These are phyloP conservation scores for Capsicum pubescens DNA, from an alignment of 257 asterid genomes.

Conservation along the genomic window DNA sequence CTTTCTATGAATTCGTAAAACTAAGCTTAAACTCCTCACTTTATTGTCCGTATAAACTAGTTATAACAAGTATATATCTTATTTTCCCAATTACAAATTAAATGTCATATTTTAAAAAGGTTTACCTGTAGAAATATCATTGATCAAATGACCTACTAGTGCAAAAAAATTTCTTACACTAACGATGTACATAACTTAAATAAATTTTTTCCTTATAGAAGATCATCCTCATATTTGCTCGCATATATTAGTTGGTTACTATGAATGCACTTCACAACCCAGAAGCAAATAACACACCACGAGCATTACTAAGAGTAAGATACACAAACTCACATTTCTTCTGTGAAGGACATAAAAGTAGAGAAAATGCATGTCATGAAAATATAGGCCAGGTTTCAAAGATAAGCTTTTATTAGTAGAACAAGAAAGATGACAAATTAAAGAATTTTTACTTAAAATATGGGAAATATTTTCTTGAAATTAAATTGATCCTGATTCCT, in stretches of 20 bases:
- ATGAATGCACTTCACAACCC: background rate
- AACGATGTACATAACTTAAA: background rate
- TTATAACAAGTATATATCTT: no score
- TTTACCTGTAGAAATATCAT: background rate
- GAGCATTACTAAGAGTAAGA: background rate
- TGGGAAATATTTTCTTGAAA: background rate
- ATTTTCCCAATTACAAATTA: background rate
- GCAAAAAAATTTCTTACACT: no score
- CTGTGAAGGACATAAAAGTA: background rate
- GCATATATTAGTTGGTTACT: background rate
- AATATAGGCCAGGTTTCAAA: background rate
- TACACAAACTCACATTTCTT: no score
- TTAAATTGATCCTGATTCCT: background rate
- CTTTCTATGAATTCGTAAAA: background rate
- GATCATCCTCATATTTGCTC: background rate
- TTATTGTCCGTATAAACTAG: background rate
- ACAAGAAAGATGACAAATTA: slow-evolving; percentile 7
- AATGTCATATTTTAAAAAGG: background rate
- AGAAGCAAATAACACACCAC: background rate
- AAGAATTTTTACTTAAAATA: background rate
- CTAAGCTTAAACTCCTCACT: background rate
- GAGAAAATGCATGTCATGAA: background rate
- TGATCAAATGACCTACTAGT: background rate
- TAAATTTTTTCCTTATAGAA: background rate
- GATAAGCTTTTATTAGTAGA: background rate